Evolutionary conservation across 2,329 filamentous ascomycete species (phyloP).

Genomic region (Helotiales sp.): DNA sequence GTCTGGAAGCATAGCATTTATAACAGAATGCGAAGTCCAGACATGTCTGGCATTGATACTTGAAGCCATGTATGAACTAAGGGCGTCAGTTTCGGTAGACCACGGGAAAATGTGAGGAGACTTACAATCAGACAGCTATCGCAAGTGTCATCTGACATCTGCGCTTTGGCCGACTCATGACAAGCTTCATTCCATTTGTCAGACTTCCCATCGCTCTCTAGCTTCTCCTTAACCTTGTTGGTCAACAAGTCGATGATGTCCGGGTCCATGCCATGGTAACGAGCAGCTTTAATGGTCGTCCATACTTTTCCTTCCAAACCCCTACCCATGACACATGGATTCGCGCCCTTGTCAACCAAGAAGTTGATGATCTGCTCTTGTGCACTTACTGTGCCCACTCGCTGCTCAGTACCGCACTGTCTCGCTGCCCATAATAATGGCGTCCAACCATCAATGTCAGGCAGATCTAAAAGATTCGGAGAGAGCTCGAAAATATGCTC

Average conservation of each 20-base stretch:
- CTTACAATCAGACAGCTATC: slow-evolving; percentile 5
- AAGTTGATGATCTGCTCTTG: slow-evolving; percentile 9
- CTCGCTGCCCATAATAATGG: slow-evolving; percentile 23
- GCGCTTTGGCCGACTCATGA: not conserved
- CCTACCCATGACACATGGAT: slow-evolving; percentile 7
- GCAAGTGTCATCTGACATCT: not conserved
- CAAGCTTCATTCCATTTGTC: not conserved
- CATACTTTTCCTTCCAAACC: slow-evolving; percentile 10
- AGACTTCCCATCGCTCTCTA: slow-evolving; percentile 7
- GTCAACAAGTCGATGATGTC: slow-evolving; percentile 4
- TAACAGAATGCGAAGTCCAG: slow-evolving; percentile 92
- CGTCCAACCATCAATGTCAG: slow-evolving; percentile 25
- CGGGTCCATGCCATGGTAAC: slow-evolving; percentile 7
- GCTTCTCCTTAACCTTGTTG: slow-evolving; percentile 12
- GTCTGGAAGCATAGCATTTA: slow-evolving; percentile 69
- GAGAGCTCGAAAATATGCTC: slow-evolving; percentile 4
- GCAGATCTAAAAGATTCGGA: slow-evolving; percentile 5
- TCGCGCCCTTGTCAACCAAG: slow-evolving; percentile 19
- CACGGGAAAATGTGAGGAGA: not conserved
- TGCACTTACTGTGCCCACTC: not conserved
- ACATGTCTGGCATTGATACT: slow-evolving; percentile 92
- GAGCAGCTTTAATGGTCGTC: slow-evolving; percentile 19
- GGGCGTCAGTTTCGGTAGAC: not conserved
- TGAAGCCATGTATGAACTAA: slow-evolving; percentile 71
- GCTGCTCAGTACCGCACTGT: not conserved